A percentile compares a stretch with the other conserved stretches of the same genome.
phyloP scores from a whole-genome alignment of 345 rosid genomes.

The Jatropha curcas region DNA sequence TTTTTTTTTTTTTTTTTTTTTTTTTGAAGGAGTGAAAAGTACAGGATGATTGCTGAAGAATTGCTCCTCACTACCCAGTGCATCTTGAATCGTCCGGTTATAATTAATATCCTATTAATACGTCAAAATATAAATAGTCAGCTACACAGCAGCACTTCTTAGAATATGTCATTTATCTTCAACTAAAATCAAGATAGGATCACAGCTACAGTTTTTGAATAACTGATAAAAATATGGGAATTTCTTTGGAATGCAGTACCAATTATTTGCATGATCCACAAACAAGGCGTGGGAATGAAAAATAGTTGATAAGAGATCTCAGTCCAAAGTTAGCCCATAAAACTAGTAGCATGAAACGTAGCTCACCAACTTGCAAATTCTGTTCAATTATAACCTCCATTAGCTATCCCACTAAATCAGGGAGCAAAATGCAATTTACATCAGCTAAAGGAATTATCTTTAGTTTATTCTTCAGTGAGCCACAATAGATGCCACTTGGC shows the following conservation, averaged over 20 bases:
- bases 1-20: no score
- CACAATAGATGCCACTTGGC: no score
- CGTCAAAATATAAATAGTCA: neutral
- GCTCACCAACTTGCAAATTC: no score
- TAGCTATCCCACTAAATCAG: no score
- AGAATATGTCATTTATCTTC: neutral
- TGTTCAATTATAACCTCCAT: no score
- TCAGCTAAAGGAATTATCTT: no score
- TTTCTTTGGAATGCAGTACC: neutral
- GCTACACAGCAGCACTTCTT: neutral
- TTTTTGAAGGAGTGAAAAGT: conserved; percentile 27
- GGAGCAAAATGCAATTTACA: no score
- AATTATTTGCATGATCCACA: neutral
- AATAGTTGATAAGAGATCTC: neutral
- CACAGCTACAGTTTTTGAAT: neutral
- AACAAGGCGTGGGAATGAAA: neutral
- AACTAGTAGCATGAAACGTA: no score
- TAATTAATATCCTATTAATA: conserved; percentile 55
- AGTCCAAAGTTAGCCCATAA: neutral
- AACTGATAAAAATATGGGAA: neutral
- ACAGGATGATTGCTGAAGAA: conserved; percentile 59
- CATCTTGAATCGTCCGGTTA: conserved; percentile 57
- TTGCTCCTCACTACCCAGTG: conserved; percentile 49
- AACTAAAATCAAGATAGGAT: neutral
- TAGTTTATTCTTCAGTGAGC: no score